Percentiles rank a stretch among this genome's conserved stretches.
Evolutionary conservation across 768 basidiomycete species (phyloP).

Genomic region (Terana coerulea): DNA sequence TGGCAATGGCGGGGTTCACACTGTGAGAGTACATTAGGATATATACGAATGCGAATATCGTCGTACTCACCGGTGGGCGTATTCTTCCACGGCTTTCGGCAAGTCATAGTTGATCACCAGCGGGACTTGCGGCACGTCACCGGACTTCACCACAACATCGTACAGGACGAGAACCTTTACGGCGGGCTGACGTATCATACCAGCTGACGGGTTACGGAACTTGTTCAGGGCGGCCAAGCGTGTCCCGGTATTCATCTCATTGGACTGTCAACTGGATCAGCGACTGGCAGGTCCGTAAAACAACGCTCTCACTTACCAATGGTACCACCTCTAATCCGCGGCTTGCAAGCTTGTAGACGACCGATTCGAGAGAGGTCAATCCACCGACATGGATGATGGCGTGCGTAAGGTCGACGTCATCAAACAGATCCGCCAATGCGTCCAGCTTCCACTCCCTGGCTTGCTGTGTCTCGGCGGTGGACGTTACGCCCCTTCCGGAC

Average conservation of each 20-base stretch:
- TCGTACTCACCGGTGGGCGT: slow-evolving; percentile 79
- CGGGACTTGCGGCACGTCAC: slow-evolving; percentile 87
- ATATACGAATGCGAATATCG: neutral
- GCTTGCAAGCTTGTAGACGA: slow-evolving; percentile 85
- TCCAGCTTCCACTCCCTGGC: slow-evolving; percentile 95
- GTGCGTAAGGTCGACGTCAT: slow-evolving; percentile 77
- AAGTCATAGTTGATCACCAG: slow-evolving; percentile 96
- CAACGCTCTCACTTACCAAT: slow-evolving; percentile 72
- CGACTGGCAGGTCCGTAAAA: too few species aligned
- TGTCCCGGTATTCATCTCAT: slow-evolving; percentile 86
- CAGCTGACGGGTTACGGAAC: slow-evolving; percentile 59
- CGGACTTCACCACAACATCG: slow-evolving; percentile 88
- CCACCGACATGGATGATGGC: slow-evolving; percentile 88
- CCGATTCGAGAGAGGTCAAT: slow-evolving; percentile 80
- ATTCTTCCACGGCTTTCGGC: slow-evolving; percentile 95
- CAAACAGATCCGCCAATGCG: slow-evolving; percentile 84
- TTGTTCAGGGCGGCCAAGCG: slow-evolving; percentile 83
- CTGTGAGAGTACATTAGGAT: slow-evolving; percentile 34
- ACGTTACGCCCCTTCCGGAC: slow-evolving; percentile 71
- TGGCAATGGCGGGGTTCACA: slow-evolving; percentile 84
- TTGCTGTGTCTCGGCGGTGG: slow-evolving; percentile 78
- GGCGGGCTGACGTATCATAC: slow-evolving; percentile 58
- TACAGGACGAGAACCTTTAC: slow-evolving; percentile 87
- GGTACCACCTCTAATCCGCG: slow-evolving; percentile 86
- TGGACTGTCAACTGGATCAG: too few species aligned